Evolutionary conservation across 345 rosid species (phyloP).

Genomic region (Clausena lansium): DNA sequence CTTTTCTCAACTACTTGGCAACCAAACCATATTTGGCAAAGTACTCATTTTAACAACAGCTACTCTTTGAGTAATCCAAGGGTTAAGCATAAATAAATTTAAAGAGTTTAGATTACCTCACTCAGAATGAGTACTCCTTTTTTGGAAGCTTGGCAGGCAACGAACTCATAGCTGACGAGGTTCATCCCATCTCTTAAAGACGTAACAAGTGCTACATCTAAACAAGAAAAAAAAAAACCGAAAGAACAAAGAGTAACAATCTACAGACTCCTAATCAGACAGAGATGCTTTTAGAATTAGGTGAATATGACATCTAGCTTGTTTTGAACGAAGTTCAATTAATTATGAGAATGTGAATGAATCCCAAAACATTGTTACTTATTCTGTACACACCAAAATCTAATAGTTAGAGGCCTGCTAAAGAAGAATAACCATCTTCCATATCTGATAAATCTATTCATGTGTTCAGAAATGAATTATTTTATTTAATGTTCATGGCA

Average conservation of each 20-base stretch:
- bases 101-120: slow-evolving; percentile 37
- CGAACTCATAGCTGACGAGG: slow-evolving; percentile 64
- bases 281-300: not conserved
- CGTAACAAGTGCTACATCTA: slow-evolving; percentile 63
- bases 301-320: not conserved
- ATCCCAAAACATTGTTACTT: not conserved
- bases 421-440: not conserved
- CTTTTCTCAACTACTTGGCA: not conserved
- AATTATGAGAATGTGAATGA: not conserved
- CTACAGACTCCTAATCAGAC: not conserved
- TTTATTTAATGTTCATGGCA: not conserved
- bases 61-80: not conserved
- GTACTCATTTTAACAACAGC: not conserved
- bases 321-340: not conserved
- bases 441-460: not conserved
- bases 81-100: not conserved
- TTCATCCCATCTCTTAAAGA: slow-evolving; percentile 65
- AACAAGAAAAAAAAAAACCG: slow-evolving; percentile 13
- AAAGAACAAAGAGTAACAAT: not conserved
- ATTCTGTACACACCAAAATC: not conserved
- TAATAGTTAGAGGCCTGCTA: not conserved
- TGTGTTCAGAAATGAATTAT: not conserved
- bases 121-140: slow-evolving; percentile 64
- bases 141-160: slow-evolving; percentile 64
- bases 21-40: not conserved